Base-by-base conservation (phyloP, 2,329 filamentous ascomycete species). In the Ilyonectria destructans region DNA sequence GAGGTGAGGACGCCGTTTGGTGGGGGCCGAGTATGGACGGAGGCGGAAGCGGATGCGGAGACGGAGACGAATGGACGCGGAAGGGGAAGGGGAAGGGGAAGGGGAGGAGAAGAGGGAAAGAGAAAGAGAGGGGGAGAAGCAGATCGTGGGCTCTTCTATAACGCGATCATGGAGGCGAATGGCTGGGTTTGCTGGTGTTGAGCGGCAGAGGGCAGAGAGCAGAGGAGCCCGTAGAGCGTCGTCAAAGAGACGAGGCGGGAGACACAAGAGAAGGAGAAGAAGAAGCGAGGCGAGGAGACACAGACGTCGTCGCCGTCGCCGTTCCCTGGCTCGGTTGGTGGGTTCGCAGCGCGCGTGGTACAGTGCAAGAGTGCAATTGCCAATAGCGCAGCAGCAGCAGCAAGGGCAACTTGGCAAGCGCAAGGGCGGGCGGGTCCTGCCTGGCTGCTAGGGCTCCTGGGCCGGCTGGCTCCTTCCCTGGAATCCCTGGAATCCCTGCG, bases 91-190 rank as follows among this genome's bases (percentile, higher is more conserved):
- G 49, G 54, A 64, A 45, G 31, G 31, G 49, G 33, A 21, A 15
- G 40, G 63, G 51, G 58, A n/a, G 46, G 46, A 54, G 68, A 63
- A 61, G 70, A 63, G 37, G 58, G 45, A 45, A 45, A 55, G 62
- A 67, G 45, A 45, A 45, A 55, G 62, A 67, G 70, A 72, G 65
- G 49, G 59, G 61, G 60, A 70, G 58, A 72, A 68, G 66, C 61
- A 59, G 60, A 67, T 68, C 68, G 65, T 68, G 68, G 69, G 71
- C 71, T 79, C 75, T 78, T 77, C 79, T 81, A 81, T 80, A 79
- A 81, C 75, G 70, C 73, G 72, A 58, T 76, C 80, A 82, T 80
- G 75, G 71, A 77, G 68, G 71, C 73, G 67, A 67, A 67, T 66
- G 45, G 46, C 37, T 33, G 51, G 33, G 12, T n/a, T 52, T 48